Percentiles rank a stretch among this genome's conserved stretches.
These are phyloP conservation scores for Aspergillus floridensis DNA, from an alignment of 2,329 filamentous ascomycete genomes.

Conservation along the genomic window DNA sequence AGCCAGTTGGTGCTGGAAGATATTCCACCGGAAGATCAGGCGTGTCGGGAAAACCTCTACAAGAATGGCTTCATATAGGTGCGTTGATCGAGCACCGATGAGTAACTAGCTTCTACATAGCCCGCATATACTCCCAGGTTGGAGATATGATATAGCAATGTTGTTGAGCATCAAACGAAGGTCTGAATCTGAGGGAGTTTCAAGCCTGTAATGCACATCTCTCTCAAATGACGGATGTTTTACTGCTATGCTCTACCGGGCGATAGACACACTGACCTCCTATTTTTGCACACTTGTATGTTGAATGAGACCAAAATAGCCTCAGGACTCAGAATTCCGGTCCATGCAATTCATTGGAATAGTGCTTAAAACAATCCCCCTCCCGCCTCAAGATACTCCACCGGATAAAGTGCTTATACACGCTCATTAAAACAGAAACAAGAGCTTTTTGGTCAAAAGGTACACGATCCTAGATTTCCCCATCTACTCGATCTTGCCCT, in stretches of 20 bases:
- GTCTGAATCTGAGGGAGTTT: too few relatives aligned
- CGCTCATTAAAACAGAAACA: neutral
- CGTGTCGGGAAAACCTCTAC: neutral
- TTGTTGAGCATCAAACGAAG: neutral
- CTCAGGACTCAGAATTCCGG: too few relatives aligned
- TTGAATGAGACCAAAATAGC: too few relatives aligned
- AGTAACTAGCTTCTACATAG: neutral
- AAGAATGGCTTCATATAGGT: neutral
- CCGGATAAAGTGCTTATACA: neutral
- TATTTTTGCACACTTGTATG: too few relatives aligned
- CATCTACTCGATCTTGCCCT: conserved; percentile 64
- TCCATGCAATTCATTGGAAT: too few relatives aligned
- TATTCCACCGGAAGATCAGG: neutral
- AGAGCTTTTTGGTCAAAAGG: neutral
- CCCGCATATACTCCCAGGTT: neutral
- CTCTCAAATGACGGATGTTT: too few relatives aligned
- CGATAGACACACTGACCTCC: too few relatives aligned
- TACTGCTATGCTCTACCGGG: too few relatives aligned
- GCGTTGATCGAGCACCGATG: neutral
- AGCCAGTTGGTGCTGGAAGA: neutral
- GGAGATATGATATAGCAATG: neutral
- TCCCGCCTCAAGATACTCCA: too few relatives aligned
- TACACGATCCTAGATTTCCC: neutral
- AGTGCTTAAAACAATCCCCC: too few relatives aligned
- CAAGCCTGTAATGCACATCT: too few relatives aligned